Base-by-base conservation (phyloP, 345 rosid species). In the Gossypioides kirkii region DNA sequence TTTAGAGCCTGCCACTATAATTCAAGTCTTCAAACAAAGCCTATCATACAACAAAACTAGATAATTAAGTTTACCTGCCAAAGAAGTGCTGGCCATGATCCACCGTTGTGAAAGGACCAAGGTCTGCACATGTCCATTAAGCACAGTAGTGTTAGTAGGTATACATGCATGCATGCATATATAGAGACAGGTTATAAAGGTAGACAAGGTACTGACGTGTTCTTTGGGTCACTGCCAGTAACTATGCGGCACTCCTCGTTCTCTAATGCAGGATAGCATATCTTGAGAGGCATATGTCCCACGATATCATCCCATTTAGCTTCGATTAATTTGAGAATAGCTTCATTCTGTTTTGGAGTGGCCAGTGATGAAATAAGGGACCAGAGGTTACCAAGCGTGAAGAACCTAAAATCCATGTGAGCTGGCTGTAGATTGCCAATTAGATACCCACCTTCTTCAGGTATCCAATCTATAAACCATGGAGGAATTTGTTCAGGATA, bases 51-150 rank as follows among this genome's bases (percentile, higher is more conserved):
- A 13, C 10, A 49, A 49, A 16, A 10, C 11, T 49, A 32, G 38
- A 32, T 32, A 32, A 32, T 32, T 32, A 62, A 66, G n/a, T 68
- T 42, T 81, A 94, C 97, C 98, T 94, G 98, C 98, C 98, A 94
- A 75, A 94, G 86, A 75, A 94, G 95, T 3, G 97, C 86, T 4
- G 97, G 98, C 98, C 98, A 92, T 22, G 98, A 92, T 77, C 97
- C 97, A 68, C 97, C 89, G 78, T 94, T 94, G 78, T 94, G 98
- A 89, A 92, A 94, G 17, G 98, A 94, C 98, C 98, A 94, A 69
- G 97, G 68, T 5, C 97, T 94, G 90, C 76, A 81, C 77, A 69
- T 25, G 49, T 77, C 55, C 75, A 70, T 50, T 63, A 72, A 11
- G 6, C 42, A 50, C 66, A 53, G 68, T 58, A 68, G 50, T 28